A percentile compares a stretch with the other conserved stretches of the same genome.
Evolutionary conservation across 192 early-diverging fungal genomes (phyloP).

Genomic region (Coemansia sp.): DNA sequence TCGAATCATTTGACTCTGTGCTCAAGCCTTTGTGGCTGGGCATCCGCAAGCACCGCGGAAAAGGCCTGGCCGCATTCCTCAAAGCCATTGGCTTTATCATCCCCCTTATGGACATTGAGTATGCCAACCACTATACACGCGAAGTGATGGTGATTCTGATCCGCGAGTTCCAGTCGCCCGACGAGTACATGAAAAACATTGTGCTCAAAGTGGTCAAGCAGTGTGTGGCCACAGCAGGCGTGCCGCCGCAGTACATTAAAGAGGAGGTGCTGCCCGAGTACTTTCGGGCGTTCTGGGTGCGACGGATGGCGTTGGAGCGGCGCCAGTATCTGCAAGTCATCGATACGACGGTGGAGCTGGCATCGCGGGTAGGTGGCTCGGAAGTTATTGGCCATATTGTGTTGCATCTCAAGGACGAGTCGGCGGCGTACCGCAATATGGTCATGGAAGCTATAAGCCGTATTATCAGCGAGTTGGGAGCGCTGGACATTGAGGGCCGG

Average conservation of each 20-base stretch:
- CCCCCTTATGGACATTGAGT: constrained; percentile 94
- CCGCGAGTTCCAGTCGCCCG: constrained; percentile 94
- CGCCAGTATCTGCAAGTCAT: constrained; percentile 91
- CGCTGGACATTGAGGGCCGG: constrained; percentile 87
- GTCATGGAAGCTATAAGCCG: constrained; percentile 95
- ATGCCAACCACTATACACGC: constrained; percentile 91
- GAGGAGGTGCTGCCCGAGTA: constrained; percentile 91
- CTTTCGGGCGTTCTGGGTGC: constrained; percentile 96
- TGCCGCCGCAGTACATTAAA: constrained; percentile 81
- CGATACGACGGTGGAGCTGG: constrained; percentile 94
- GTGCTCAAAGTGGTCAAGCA: constrained; percentile 97
- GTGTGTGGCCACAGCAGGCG: constrained; percentile 91
- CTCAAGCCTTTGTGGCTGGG: constrained; percentile 90
- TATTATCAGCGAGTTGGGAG: constrained; percentile 73
- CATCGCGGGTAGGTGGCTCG: constrained; percentile 88
- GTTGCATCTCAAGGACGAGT: constrained; percentile 93
- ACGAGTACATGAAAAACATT: constrained; percentile 99
- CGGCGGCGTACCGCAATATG: constrained; percentile 92
- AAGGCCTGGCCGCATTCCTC: constrained; percentile 93
- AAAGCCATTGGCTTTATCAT: constrained; percentile 99
- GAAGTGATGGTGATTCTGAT: constrained; percentile 92
- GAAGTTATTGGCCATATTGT: constrained; percentile 87
- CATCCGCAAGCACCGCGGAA: constrained; percentile 92
- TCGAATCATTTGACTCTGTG: constrained; percentile 93
- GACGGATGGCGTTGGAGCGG: constrained; percentile 94